phyloP scores from a whole-genome alignment of 768 basidiomycete genomes.

The Rhodotorula paludigena region DNA sequence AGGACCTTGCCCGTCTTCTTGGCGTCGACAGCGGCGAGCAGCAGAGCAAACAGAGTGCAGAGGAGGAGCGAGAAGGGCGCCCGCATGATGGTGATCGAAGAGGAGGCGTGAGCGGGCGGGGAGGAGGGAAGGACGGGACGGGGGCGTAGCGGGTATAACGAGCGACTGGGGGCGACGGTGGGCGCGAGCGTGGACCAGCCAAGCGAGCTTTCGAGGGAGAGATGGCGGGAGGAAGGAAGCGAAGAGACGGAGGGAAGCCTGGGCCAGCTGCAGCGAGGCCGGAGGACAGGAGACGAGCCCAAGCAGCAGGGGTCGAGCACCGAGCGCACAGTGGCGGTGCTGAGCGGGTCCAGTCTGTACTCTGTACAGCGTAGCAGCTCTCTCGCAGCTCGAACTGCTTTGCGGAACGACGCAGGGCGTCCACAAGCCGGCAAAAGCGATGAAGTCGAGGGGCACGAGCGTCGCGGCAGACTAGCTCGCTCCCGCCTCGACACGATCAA shows the following conservation, averaged over 20 bases:
- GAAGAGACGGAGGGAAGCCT: neutral
- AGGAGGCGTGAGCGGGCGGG: neutral
- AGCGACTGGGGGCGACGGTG: neutral
- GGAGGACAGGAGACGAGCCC: too few species aligned
- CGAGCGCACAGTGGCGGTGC: too few species aligned
- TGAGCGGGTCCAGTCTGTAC: too few species aligned
- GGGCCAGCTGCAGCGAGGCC: too few species aligned
- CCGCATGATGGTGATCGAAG: neutral
- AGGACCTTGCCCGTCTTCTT: conserved; percentile 24
- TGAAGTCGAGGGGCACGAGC: too few species aligned
- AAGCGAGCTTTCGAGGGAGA: neutral
- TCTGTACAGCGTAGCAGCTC: too few species aligned
- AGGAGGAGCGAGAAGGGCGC: neutral
- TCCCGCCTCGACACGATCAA: too few species aligned
- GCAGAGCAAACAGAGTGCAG: neutral
- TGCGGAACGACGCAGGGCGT: too few species aligned
- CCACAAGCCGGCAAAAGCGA: too few species aligned
- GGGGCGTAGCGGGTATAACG: neutral
- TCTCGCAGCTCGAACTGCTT: too few species aligned
- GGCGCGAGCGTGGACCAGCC: neutral
- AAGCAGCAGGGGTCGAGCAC: too few species aligned
- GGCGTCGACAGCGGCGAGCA: neutral
- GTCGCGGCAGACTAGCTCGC: too few species aligned
- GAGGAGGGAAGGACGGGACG: neutral
- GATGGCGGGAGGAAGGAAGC: neutral